Evolutionary conservation across 352 stramenopile species (phyloP).

Genomic region (Pythium monospermum): DNA sequence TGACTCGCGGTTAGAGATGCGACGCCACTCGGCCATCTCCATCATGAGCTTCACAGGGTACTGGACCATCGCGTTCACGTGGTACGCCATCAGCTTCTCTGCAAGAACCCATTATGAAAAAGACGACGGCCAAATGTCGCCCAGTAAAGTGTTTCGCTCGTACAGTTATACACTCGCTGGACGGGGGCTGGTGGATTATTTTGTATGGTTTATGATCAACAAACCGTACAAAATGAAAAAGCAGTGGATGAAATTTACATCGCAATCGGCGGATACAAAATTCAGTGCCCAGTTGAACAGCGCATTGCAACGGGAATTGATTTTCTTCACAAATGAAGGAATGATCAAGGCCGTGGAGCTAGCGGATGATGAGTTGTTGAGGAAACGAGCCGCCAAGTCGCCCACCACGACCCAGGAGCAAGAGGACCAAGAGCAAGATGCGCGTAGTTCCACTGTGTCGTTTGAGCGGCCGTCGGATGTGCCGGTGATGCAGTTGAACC

Average conservation of each 20-base stretch:
- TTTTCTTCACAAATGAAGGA: conserved; percentile 88
- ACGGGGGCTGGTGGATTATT: conserved; percentile 67
- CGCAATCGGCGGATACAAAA: conserved; percentile 76
- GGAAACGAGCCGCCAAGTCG: conserved; percentile 36
- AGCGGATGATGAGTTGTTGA: conserved; percentile 57
- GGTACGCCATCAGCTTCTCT: conserved; percentile 74
- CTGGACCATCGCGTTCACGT: conserved; percentile 79
- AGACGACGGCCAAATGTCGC: conserved; percentile 28
- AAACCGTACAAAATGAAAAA: conserved; percentile 39
- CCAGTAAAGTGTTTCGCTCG: conserved; percentile 53
- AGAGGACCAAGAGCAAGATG: conserved; percentile 9
- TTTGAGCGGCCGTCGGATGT: conserved; percentile 9
- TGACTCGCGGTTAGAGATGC: conserved; percentile 69
- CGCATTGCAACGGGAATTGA: conserved; percentile 80
- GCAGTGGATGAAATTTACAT: conserved; percentile 71
- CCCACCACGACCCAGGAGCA: conserved; percentile 46
- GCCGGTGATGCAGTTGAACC: conserved; percentile 15
- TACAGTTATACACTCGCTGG: conserved; percentile 68
- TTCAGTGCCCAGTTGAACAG: conserved; percentile 86
- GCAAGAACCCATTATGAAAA: conserved; percentile 41
- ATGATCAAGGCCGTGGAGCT: conserved; percentile 76
- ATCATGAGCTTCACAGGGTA: conserved; percentile 83
- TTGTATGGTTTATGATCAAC: conserved; percentile 88
- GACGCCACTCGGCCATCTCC: conserved; percentile 67
- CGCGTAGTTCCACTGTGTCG: not conserved